phyloP scores from a whole-genome alignment of 2,329 filamentous ascomycete genomes.

The Pezicula radicicola region DNA sequence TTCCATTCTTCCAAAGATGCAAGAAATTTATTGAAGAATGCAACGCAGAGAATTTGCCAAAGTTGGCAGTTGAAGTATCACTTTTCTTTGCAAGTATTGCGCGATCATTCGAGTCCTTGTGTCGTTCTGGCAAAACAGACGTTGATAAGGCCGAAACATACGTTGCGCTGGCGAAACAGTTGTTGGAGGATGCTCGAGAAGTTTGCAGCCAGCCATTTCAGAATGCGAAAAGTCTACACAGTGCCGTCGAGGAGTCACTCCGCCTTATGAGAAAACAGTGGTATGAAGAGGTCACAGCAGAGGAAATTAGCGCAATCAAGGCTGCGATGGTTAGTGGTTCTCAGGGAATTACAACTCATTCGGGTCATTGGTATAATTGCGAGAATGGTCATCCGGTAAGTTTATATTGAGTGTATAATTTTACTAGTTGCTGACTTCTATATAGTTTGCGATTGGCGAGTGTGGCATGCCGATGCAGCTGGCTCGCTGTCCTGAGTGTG shows the following conservation, averaged over 20 bases:
- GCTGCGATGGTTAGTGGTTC: constrained; percentile 42
- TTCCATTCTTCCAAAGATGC: constrained; percentile 26
- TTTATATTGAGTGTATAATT: neutral
- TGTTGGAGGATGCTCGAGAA: constrained; percentile 26
- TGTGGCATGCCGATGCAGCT: constrained; percentile 63
- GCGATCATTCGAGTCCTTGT: constrained; percentile 20
- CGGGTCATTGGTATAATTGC: constrained; percentile 61
- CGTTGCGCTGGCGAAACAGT: constrained; percentile 13
- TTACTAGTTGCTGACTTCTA: neutral
- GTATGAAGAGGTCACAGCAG: constrained; percentile 37
- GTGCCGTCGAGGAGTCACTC: constrained; percentile 24
- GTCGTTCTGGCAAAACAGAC: constrained; percentile 8
- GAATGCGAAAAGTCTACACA: constrained; percentile 19
- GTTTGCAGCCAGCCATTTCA: constrained; percentile 32
- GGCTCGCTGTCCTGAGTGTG: constrained; percentile 61
- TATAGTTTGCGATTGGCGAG: constrained; percentile 57
- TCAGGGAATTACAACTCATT: constrained; percentile 35
- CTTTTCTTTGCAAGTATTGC: constrained; percentile 31
- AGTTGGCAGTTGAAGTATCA: constrained; percentile 32
- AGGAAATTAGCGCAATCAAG: constrained; percentile 42
- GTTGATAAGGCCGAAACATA: constrained; percentile 9
- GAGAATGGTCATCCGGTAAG: constrained; percentile 46
- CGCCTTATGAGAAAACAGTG: constrained; percentile 29
- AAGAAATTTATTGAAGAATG: constrained; percentile 27
- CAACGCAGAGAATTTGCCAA: constrained; percentile 29